Conservation (phyloP, 2,329 filamentous ascomycete species). For the Rhynchosporium agropyri region DNA sequence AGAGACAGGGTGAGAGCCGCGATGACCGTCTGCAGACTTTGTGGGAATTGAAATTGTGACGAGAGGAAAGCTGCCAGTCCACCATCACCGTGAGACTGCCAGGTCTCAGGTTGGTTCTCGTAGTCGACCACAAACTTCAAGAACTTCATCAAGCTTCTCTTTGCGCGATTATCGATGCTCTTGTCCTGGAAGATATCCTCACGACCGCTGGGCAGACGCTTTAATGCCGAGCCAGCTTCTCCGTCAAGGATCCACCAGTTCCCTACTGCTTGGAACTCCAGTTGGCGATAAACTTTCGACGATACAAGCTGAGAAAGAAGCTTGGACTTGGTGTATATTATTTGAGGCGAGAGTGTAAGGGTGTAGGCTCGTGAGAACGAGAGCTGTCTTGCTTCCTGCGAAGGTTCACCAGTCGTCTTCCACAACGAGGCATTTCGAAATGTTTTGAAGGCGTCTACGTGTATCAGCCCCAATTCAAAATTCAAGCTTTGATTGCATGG, state of each 20-base stretch:
- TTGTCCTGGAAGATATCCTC: constrained; percentile 88
- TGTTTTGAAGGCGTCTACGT: constrained; percentile 27
- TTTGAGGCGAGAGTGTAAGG: constrained; percentile 79
- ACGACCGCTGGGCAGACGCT: constrained; percentile 81
- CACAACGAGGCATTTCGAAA: constrained; percentile 40
- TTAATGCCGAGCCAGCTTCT: constrained; percentile 47
- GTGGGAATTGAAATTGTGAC: constrained; percentile 67
- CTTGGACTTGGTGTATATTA: constrained; percentile 81
- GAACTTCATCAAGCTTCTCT: constrained; percentile 90
- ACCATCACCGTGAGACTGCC: constrained; percentile 58
- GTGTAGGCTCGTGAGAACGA: constrained; percentile 75
- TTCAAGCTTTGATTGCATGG: neutral
- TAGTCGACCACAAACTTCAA: constrained; percentile 82
- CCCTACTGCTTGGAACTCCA: constrained; percentile 92
- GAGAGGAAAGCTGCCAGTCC: constrained; percentile 62
- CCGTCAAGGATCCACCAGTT: constrained; percentile 78
- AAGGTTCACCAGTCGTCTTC: constrained; percentile 40
- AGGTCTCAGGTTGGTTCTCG: constrained; percentile 60
- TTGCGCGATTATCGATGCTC: constrained; percentile 75
- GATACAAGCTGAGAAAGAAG: constrained; percentile 83
- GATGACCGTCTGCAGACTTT: constrained; percentile 65
- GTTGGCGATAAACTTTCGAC: constrained; percentile 82
- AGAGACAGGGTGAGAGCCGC: constrained; percentile 75
- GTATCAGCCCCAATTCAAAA: constrained; percentile 1
- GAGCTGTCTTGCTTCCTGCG: constrained; percentile 47